These are phyloP conservation scores for Colletotrichum destructivum DNA, from an alignment of 2,329 filamentous ascomycete species.

Conservation along the genomic window DNA sequence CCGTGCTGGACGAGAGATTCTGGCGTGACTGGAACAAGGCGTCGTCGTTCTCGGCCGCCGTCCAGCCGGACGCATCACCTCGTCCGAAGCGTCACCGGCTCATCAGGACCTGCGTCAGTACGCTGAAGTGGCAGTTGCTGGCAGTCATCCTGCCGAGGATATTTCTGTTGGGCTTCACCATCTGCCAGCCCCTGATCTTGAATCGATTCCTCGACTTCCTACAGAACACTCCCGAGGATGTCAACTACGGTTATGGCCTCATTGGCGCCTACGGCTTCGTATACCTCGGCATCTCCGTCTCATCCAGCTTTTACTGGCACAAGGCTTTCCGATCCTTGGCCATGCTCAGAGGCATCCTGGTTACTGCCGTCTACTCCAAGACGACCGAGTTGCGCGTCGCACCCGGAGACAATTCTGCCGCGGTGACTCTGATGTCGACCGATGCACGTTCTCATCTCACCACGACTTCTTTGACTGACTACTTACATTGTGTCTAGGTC, in stretches of 20 bases:
- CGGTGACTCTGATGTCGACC: constrained; percentile 49
- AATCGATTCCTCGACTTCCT: constrained; percentile 52
- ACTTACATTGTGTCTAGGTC: constrained; percentile 46
- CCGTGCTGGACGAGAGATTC: constrained; percentile 49
- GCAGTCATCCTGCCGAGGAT: constrained; percentile 52
- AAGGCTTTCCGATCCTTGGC: constrained; percentile 46
- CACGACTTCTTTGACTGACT: not conserved
- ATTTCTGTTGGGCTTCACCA: constrained; percentile 53
- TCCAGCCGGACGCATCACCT: constrained; percentile 2
- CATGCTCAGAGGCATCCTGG: constrained; percentile 48
- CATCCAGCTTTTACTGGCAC: constrained; percentile 45
- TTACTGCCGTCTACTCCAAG: constrained; percentile 48
- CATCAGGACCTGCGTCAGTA: constrained; percentile 47
- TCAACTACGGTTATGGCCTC: constrained; percentile 55
- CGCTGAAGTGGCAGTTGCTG: constrained; percentile 50
- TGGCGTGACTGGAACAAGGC: constrained; percentile 50
- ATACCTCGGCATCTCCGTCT: constrained; percentile 59
- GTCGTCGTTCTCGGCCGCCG: constrained; percentile 41
- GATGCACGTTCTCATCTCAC: constrained; percentile 46
- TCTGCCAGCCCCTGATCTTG: constrained; percentile 56
- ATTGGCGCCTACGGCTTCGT: constrained; percentile 58
- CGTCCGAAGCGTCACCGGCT: constrained; percentile 44
- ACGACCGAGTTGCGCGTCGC: constrained; percentile 42
- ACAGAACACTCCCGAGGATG: constrained; percentile 44
- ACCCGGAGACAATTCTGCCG: constrained; percentile 43